These are phyloP conservation scores for Blepharisma undulans DNA, from an alignment of 169 alveolate genomes.

Conservation along the genomic window DNA sequence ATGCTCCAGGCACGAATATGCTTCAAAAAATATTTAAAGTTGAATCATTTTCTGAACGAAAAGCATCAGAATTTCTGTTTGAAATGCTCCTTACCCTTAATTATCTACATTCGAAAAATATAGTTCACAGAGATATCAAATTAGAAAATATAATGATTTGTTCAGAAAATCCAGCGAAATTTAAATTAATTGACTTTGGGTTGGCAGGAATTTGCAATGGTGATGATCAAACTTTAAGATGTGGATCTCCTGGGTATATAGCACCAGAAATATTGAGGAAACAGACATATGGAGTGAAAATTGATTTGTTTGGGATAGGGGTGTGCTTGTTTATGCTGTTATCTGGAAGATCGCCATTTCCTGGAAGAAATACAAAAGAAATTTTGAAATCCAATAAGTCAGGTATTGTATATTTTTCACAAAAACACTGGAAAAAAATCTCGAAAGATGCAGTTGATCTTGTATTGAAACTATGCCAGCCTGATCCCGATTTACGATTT, in stretches of 20 bases:
- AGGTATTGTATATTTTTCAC: not conserved
- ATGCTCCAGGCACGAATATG: not conserved
- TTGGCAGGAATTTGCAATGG: not conserved
- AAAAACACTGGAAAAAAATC: not conserved
- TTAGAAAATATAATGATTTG: not conserved
- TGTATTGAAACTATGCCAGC: not conserved
- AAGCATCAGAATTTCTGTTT: not conserved
- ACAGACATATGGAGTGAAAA: not conserved
- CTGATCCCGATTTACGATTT: not conserved
- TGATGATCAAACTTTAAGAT: not conserved
- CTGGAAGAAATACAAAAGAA: not conserved
- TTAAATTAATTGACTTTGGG: not conserved
- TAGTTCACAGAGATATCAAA: slow-evolving; percentile 29
- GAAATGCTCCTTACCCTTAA: not conserved
- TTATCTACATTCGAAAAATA: not conserved
- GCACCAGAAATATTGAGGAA: slow-evolving; percentile 28
- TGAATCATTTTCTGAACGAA: not conserved
- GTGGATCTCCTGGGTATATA: slow-evolving; percentile 35
- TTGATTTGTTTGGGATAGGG: not conserved
- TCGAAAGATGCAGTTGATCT: not conserved
- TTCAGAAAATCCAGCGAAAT: not conserved
- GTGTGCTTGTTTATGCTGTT: not conserved
- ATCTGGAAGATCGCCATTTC: slow-evolving; percentile 9
- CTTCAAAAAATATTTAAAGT: not conserved
- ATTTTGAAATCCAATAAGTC: not conserved